phyloP scores from a whole-genome alignment of 371 early-diverging fungal genomes.

The Blastocladiella emersonii region DNA sequence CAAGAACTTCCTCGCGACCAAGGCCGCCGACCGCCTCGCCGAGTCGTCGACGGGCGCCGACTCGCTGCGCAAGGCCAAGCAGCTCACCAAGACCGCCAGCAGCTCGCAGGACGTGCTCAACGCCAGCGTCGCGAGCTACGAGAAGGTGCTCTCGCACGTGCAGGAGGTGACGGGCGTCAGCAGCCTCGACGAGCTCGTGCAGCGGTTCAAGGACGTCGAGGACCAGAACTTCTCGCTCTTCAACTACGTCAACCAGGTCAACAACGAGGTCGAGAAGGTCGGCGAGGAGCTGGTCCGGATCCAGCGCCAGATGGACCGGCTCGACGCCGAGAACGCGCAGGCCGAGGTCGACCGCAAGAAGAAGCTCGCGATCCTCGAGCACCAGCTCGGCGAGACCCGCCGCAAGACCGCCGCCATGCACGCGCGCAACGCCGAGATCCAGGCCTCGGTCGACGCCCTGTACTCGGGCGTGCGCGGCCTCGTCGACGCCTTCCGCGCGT shows the following conservation, averaged over 20 bases:
- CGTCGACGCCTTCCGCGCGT: background rate
- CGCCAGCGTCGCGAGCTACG: conserved; percentile 29
- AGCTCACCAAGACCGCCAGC: conserved; percentile 9
- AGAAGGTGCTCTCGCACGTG: conserved; percentile 28
- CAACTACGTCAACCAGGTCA: conserved; percentile 42
- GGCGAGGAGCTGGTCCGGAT: conserved; percentile 12
- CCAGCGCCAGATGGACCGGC: background rate
- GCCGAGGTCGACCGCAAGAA: background rate
- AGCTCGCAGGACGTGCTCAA: conserved; percentile 28
- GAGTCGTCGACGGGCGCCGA: background rate
- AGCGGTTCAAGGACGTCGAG: conserved; percentile 35
- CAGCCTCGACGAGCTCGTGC: conserved; percentile 31
- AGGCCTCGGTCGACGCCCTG: background rate
- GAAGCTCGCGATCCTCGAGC: background rate
- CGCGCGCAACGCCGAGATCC: background rate
- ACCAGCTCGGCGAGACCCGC: background rate
- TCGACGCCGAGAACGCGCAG: background rate
- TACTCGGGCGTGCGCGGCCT: background rate
- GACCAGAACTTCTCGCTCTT: conserved; percentile 44
- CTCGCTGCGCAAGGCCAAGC: background rate
- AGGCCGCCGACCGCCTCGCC: conserved; percentile 27
- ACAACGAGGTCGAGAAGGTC: conserved; percentile 36
- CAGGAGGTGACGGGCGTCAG: conserved; percentile 28
- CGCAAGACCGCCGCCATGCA: background rate
- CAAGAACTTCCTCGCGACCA: conserved; percentile 41